phyloP scores from a whole-genome alignment of 2,329 filamentous ascomycete genomes.

The Biscogniauxia sp. region DNA sequence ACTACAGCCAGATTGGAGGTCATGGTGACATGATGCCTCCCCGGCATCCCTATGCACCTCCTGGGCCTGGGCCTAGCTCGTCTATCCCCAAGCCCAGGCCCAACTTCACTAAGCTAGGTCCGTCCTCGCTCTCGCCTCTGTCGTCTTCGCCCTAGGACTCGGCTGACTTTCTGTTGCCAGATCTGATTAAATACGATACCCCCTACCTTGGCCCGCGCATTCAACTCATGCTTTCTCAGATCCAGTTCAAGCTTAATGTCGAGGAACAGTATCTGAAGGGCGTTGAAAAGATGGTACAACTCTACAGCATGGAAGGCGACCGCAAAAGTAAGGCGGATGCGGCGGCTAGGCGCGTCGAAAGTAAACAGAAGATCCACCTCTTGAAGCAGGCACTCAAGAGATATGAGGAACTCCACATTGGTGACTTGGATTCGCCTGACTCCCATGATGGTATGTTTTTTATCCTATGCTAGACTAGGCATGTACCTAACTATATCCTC shows the following conservation, averaged over 20 bases:
- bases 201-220: slow-evolving; percentile 94
- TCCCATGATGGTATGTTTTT: slow-evolving; percentile 69
- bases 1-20: slow-evolving; percentile 58
- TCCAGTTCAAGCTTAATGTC: slow-evolving; percentile 98
- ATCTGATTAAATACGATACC: slow-evolving; percentile 98
- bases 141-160: neutral
- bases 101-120: slow-evolving; percentile 96
- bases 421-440: slow-evolving; percentile 73
- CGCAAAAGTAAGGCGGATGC: slow-evolving; percentile 93
- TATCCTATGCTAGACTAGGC: neutral
- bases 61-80: slow-evolving; percentile 67
- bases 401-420: slow-evolving; percentile 96
- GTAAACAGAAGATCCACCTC: slow-evolving; percentile 95
- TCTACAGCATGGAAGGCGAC: slow-evolving; percentile 97
- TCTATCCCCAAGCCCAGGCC: slow-evolving; percentile 71
- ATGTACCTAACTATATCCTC: slow-evolving; percentile 13
- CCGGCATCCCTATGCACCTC: slow-evolving; percentile 73
- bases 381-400: slow-evolving; percentile 93
- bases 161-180: slow-evolving; percentile 43
- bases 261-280: slow-evolving; percentile 99
- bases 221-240: slow-evolving; percentile 97
- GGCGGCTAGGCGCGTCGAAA: slow-evolving; percentile 84
- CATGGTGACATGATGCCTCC: slow-evolving; percentile 77
- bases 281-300: slow-evolving; percentile 97
- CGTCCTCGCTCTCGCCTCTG: slow-evolving; percentile 28